A percentile compares a stretch with the other conserved stretches of the same genome.
These are phyloP conservation scores for Astragalus membranaceus DNA, from an alignment of 306 rosid species.

Conservation along the genomic window DNA sequence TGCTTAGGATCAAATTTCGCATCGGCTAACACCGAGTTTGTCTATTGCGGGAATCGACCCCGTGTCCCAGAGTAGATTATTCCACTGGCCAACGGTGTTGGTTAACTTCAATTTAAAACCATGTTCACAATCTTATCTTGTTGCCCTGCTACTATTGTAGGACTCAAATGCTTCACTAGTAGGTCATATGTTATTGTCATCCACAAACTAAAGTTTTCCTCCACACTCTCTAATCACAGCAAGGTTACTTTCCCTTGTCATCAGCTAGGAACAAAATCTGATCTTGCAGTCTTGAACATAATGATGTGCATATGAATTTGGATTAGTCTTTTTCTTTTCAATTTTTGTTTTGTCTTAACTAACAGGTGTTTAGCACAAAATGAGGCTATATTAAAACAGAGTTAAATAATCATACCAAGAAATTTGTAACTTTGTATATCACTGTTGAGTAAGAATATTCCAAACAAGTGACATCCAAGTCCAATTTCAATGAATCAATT, in stretches of 20 bases:
- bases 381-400: slow-evolving; percentile 1
- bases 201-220: background rate
- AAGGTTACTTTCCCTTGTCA: slow-evolving; percentile 16
- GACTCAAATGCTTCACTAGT: too few species aligned
- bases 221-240: background rate
- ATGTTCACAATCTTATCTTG: too few species aligned
- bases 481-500: slow-evolving; percentile 29
- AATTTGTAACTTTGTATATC: slow-evolving; percentile 32
- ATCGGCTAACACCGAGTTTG: too few species aligned
- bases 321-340: background rate
- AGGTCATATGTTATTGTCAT: background rate
- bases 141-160: too few species aligned
- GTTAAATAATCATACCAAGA: slow-evolving; percentile 19
- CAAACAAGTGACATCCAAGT: slow-evolving; percentile 20
- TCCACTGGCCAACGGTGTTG: too few species aligned
- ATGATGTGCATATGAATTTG: slow-evolving; percentile 2
- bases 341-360: background rate
- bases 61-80: too few species aligned
- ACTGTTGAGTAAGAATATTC: slow-evolving; percentile 28
- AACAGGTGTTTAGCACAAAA: background rate
- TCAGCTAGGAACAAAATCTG: background rate
- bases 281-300: background rate
- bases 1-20: too few species aligned
- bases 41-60: too few species aligned
- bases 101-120: too few species aligned